Conservation (phyloP, 176 grass and related monocot genomes). For the Phyllostachys edulis region DNA sequence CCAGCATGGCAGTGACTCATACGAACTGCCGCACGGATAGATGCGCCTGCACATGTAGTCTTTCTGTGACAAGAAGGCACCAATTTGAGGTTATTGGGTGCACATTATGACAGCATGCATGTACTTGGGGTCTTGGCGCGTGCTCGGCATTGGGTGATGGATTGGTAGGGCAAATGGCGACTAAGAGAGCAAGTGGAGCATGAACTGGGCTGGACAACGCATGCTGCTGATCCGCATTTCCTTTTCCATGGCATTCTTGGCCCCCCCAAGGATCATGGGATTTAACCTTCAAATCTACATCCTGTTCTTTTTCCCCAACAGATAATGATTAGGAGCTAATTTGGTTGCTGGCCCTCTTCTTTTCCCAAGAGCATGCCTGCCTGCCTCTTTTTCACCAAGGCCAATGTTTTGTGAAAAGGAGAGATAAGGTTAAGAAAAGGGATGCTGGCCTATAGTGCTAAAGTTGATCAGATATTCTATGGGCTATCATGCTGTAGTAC, state of each 20-base stretch:
- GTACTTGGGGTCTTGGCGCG: constrained; percentile 32
- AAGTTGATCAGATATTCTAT: constrained; percentile 24
- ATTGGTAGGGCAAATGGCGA: constrained; percentile 32
- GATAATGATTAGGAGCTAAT: constrained; percentile 49
- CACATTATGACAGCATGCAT: background rate
- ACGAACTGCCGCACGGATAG: no score
- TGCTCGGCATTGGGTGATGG: constrained; percentile 42
- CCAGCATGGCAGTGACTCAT: background rate
- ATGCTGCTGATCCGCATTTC: background rate
- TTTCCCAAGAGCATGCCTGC: constrained; percentile 32
- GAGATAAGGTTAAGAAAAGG: constrained; percentile 28
- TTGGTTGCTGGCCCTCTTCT: constrained; percentile 32
- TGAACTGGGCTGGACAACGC: constrained; percentile 41
- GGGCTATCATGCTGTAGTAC: background rate
- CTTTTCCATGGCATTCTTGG: constrained; percentile 11
- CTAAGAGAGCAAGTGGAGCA: constrained; percentile 29
- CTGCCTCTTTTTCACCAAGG: constrained; percentile 30
- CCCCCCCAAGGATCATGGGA: constrained; percentile 16
- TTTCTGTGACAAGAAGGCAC: background rate
- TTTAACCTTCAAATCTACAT: constrained; percentile 48
- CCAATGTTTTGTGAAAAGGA: constrained; percentile 50
- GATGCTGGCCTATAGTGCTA: background rate
- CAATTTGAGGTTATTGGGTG: background rate
- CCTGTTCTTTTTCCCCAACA: constrained; percentile 1
- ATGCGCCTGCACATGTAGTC: background rate